phyloP scores from a whole-genome alignment of 345 rosid species.

The Lepidium aucheri region DNA sequence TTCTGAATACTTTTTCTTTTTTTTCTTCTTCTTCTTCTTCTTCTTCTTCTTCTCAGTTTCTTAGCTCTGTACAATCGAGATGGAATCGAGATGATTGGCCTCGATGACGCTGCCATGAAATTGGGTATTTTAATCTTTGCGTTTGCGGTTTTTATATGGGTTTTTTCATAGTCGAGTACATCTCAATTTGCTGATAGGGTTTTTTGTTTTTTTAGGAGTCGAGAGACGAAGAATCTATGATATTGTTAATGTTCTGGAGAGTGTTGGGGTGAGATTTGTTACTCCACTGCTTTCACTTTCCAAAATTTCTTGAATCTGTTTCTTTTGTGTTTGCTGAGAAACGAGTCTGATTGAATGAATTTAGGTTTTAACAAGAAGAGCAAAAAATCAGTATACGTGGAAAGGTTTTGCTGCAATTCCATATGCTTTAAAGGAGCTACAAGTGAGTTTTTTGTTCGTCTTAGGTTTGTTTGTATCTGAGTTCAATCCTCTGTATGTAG shows the following conservation, averaged over 20 bases:
- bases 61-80: slow-evolving; percentile 63
- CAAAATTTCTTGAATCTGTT: not conserved
- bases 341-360: not conserved
- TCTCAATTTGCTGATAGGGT: not conserved
- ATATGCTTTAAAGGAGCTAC: slow-evolving; percentile 45
- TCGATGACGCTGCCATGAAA: slow-evolving; percentile 71
- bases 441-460: slow-evolving; percentile 27
- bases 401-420: slow-evolving; percentile 74
- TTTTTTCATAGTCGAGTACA: not conserved
- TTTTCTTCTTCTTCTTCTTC: not conserved
- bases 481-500: not conserved
- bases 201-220: slow-evolving; percentile 39
- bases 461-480: not conserved
- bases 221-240: slow-evolving; percentile 88
- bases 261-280: slow-evolving; percentile 62
- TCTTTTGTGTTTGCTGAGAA: not conserved
- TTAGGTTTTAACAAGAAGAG: slow-evolving; percentile 66
- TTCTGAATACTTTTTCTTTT: no score
- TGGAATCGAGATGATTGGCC: slow-evolving; percentile 59
- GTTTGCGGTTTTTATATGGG: not conserved
- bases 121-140: slow-evolving; percentile 38
- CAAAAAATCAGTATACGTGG: slow-evolving; percentile 75
- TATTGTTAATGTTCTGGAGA: slow-evolving; percentile 79
- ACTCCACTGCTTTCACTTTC: not conserved
- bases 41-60: slow-evolving; percentile 37